These are phyloP conservation scores for Colletotrichum sp. DNA, from an alignment of 2,329 filamentous ascomycete species.

Conservation along the genomic window DNA sequence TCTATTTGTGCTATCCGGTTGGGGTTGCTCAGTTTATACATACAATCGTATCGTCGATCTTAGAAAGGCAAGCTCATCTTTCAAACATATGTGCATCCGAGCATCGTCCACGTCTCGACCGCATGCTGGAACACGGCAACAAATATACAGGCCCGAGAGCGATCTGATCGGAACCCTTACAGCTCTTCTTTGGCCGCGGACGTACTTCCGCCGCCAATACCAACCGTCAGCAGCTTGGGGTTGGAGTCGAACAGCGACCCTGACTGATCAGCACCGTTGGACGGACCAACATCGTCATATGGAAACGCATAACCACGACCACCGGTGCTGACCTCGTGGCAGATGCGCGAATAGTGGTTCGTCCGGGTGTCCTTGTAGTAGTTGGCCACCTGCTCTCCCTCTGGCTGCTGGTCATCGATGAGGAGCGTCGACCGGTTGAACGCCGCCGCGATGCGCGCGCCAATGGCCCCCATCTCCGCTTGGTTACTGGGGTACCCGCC, in stretches of 20 bases:
- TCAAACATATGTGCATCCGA: neutral
- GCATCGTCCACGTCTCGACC: neutral
- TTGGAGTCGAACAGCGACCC: constrained; percentile 64
- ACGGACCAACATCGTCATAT: constrained; percentile 71
- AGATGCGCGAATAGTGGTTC: constrained; percentile 72
- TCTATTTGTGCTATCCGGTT: neutral
- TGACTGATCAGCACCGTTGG: constrained; percentile 62
- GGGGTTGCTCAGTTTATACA: neutral
- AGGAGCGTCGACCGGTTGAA: constrained; percentile 77
- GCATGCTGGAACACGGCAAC: neutral
- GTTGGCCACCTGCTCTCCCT: constrained; percentile 47
- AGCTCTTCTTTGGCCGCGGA: neutral
- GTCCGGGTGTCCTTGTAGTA: constrained; percentile 63
- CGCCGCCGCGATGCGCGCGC: constrained; percentile 76
- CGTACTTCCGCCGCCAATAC: constrained; percentile 50
- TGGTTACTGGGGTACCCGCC: constrained; percentile 43
- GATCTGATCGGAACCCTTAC: neutral
- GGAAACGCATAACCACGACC: constrained; percentile 72
- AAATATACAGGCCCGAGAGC: neutral
- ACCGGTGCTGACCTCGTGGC: constrained; percentile 65
- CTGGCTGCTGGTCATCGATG: constrained; percentile 54
- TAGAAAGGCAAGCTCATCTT: neutral
- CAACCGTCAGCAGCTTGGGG: constrained; percentile 61
- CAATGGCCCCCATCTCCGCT: constrained; percentile 63
- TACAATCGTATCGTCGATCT: neutral